These are phyloP conservation scores for Purpureocillium takamizusanense DNA, from an alignment of 2,329 filamentous ascomycete genomes.

Conservation along the genomic window DNA sequence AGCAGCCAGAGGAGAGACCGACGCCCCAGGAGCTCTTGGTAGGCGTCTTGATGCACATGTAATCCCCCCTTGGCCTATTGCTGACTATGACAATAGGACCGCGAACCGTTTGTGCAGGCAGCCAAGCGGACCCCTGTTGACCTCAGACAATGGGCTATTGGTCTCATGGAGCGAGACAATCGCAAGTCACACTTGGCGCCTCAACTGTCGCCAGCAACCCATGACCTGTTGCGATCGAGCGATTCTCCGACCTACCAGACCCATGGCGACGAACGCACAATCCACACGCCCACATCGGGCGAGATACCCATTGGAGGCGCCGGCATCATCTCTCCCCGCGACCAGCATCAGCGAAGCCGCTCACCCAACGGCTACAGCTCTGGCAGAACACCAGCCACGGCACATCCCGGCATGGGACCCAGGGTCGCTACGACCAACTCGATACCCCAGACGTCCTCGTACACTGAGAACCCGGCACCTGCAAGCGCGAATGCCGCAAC, in stretches of 20 bases:
- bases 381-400: slow-evolving; percentile 28
- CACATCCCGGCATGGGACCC: slow-evolving; percentile 44
- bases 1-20: slow-evolving; percentile 78
- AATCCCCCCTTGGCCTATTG: neutral
- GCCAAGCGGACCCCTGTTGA: slow-evolving; percentile 95
- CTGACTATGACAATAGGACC: slow-evolving; percentile 50
- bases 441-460: slow-evolving; percentile 35
- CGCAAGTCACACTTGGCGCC: slow-evolving; percentile 88
- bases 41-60: neutral
- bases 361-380: slow-evolving; percentile 41
- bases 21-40: slow-evolving; percentile 92
- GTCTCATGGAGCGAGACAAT: slow-evolving; percentile 90
- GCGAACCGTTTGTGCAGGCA: slow-evolving; percentile 89
- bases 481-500: slow-evolving; percentile 39
- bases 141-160: slow-evolving; percentile 84
- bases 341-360: slow-evolving; percentile 33
- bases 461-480: slow-evolving; percentile 27
- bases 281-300: slow-evolving; percentile 58
- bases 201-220: slow-evolving; percentile 67
- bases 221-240: slow-evolving; percentile 60
- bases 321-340: slow-evolving; percentile 44
- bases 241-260: slow-evolving; percentile 45
- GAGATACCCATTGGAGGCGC: slow-evolving; percentile 60
- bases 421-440: slow-evolving; percentile 44
- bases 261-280: slow-evolving; percentile 33